Evolutionary conservation across 129 eudicot species (phyloP).

Genomic region (Heracleum sosnowskyi): DNA sequence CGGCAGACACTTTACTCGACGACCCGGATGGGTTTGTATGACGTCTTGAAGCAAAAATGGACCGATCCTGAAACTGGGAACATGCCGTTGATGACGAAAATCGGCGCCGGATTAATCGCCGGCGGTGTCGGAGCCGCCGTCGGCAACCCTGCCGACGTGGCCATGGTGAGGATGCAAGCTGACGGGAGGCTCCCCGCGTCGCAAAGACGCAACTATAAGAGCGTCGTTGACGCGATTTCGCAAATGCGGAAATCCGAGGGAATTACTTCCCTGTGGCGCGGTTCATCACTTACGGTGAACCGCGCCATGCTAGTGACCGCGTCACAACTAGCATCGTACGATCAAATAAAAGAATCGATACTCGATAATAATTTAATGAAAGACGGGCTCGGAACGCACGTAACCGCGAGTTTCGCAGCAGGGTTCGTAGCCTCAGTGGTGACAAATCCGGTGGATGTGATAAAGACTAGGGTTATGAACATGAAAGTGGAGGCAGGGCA

Average conservation of each 20-base stretch:
- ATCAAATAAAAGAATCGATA: constrained; percentile 64
- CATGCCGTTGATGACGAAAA: constrained; percentile 49
- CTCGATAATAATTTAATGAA: constrained; percentile 40
- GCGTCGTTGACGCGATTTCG: constrained; percentile 62
- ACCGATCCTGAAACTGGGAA: constrained; percentile 48
- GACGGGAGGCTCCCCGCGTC: constrained; percentile 75
- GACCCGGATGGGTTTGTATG: constrained; percentile 86
- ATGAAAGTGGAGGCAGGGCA: constrained; percentile 65
- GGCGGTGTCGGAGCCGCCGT: constrained; percentile 88
- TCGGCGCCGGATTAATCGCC: constrained; percentile 71
- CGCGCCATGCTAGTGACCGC: constrained; percentile 94
- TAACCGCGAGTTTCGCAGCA: constrained; percentile 81
- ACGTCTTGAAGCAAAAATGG: constrained; percentile 64
- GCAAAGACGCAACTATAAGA: constrained; percentile 68
- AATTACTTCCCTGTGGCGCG: constrained; percentile 72
- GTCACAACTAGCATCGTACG: constrained; percentile 78
- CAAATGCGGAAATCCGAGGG: constrained; percentile 67
- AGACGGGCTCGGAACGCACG: constrained; percentile 86
- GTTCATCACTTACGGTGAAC: constrained; percentile 90
- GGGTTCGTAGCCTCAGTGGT: constrained; percentile 88
- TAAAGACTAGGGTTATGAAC: constrained; percentile 81
- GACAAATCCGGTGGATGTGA: constrained; percentile 80
- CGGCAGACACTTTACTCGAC: constrained; percentile 86
- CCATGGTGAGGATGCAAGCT: constrained; percentile 95
- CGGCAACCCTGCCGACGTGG: constrained; percentile 90